A percentile compares a stretch with the other conserved stretches of the same genome.
These are phyloP conservation scores for Clausena lansium DNA, from an alignment of 345 rosid species.

Conservation along the genomic window DNA sequence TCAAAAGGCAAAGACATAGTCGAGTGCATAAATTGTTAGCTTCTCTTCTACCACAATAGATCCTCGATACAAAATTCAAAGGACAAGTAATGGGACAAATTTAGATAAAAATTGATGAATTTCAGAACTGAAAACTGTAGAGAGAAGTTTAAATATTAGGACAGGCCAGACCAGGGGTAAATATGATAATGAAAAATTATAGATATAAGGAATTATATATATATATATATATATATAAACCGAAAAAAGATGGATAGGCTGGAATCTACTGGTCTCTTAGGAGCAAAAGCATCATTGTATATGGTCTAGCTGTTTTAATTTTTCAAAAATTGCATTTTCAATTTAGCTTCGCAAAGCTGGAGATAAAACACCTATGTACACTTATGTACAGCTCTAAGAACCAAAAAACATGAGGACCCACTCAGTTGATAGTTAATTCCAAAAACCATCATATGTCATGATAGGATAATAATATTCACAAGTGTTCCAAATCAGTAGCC, in stretches of 20 bases:
- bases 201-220: background rate
- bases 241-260: background rate
- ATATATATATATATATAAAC: too few species aligned
- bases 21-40: too few species aligned
- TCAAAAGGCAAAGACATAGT: too few species aligned
- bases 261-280: background rate
- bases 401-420: background rate
- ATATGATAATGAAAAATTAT: background rate
- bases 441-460: background rate
- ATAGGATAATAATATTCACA: background rate
- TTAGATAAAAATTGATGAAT: background rate
- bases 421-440: background rate
- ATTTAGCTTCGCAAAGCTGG: background rate
- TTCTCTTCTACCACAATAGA: background rate
- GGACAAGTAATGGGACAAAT: background rate
- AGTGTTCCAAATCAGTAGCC: slow-evolving; percentile 11
- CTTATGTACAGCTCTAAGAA: background rate
- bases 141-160: background rate
- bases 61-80: background rate
- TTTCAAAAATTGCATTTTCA: background rate
- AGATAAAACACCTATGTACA: background rate
- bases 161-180: background rate
- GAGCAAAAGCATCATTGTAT: background rate
- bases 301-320: background rate
- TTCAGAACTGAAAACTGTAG: background rate